Evolutionary conservation across 2,329 filamentous ascomycete species (phyloP).

Genomic region (Aspergillus pseudoterreus): DNA sequence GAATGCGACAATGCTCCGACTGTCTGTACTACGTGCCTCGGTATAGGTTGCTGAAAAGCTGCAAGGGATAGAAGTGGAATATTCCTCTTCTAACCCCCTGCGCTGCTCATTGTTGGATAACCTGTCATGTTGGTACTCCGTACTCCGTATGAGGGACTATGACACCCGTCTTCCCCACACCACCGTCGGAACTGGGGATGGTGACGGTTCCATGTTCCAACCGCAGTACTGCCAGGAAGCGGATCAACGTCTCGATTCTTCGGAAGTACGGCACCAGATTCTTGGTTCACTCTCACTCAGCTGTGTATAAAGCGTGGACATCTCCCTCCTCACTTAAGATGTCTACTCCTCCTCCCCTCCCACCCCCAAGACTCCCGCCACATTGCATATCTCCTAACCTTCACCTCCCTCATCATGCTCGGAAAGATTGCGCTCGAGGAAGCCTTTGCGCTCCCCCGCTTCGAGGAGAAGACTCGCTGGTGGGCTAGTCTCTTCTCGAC

Average conservation of each 20-base stretch:
- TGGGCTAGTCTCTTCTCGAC: conserved; percentile 59
- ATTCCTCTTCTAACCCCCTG: too few species aligned
- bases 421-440: conserved; percentile 63
- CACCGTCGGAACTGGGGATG: not conserved
- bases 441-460: conserved; percentile 58
- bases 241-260: not conserved
- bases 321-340: not conserved
- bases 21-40: too few species aligned
- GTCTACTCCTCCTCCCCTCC: not conserved
- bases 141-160: too few species aligned
- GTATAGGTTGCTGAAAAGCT: too few species aligned
- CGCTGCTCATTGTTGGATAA: too few species aligned
- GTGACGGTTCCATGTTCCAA: not conserved
- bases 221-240: not conserved
- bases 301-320: too few species aligned
- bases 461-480: conserved; percentile 57
- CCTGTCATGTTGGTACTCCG: too few species aligned
- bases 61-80: too few species aligned
- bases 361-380: conserved; percentile 1
- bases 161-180: conserved; percentile 2
- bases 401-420: conserved; percentile 39
- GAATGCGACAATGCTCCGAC: too few species aligned
- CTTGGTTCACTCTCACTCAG: not conserved
- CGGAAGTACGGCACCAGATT: conserved; percentile 4
- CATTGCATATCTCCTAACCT: not conserved